phyloP scores from a whole-genome alignment of 768 basidiomycete species.

The Boletus bicolor region DNA sequence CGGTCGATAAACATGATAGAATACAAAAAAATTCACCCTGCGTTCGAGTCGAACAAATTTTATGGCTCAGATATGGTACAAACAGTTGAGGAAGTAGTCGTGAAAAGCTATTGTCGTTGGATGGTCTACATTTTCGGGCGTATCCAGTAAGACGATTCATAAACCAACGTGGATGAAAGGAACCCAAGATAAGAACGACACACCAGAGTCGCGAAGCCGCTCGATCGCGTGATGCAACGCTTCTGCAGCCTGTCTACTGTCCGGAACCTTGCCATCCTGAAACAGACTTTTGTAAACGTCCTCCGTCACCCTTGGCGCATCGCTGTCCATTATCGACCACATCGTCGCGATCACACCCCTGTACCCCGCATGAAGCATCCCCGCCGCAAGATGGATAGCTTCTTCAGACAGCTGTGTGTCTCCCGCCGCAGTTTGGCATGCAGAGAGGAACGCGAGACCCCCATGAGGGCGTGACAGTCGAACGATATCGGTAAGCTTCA shows the following conservation, averaged over 20 bases:
- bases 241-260: neutral
- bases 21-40: too few relatives aligned
- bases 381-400: neutral
- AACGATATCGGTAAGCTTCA: neutral
- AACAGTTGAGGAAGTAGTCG: too few relatives aligned
- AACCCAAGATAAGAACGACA: neutral
- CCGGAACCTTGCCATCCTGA: neutral
- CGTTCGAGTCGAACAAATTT: too few relatives aligned
- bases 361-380: conserved; percentile 3
- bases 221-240: neutral
- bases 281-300: neutral
- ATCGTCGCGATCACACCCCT: neutral
- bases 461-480: conserved; percentile 5
- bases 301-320: neutral
- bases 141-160: neutral
- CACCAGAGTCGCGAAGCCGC: neutral
- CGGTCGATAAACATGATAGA: too few relatives aligned
- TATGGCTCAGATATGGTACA: too few relatives aligned
- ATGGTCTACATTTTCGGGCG: too few relatives aligned
- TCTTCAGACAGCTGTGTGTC: neutral
- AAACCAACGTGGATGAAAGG: neutral
- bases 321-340: conserved; percentile 4
- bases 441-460: conserved; percentile 27
- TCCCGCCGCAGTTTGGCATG: neutral
- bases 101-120: too few relatives aligned